These are phyloP conservation scores for Closterium sp. DNA, from an alignment of 139 green algal species.

Conservation along the genomic window DNA sequence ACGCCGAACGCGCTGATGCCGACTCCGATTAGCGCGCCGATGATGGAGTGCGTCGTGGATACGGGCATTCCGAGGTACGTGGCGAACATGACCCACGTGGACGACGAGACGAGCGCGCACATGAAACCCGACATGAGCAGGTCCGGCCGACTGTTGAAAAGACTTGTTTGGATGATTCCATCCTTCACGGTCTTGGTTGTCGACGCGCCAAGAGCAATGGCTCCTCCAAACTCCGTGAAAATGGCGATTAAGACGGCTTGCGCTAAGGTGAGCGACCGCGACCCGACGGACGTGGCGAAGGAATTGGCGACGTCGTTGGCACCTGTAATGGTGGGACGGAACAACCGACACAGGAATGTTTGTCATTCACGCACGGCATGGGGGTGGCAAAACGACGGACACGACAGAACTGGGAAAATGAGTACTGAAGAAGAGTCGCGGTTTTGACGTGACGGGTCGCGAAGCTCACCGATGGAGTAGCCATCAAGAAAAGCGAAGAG, in stretches of 20 bases:
- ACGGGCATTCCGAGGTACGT: conserved; percentile 52
- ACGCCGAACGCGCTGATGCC: conserved; percentile 4
- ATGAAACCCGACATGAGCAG: conserved; percentile 59
- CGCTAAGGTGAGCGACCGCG: conserved; percentile 38
- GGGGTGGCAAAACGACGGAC: too few species aligned
- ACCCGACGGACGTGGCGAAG: conserved; percentile 59
- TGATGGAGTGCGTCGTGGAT: conserved; percentile 58
- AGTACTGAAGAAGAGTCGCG: too few species aligned
- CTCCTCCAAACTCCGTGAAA: conserved; percentile 31
- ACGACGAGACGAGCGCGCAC: conserved; percentile 49
- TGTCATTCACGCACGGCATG: too few species aligned
- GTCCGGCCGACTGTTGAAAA: conserved; percentile 19
- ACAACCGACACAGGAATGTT: too few species aligned
- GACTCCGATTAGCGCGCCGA: conserved; percentile 7
- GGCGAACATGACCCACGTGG: conserved; percentile 56
- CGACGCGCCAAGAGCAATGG: conserved; percentile 10
- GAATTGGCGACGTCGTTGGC: conserved; percentile 55
- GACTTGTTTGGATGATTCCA: background rate
- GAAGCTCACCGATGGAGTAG: background rate
- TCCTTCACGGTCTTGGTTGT: conserved; percentile 28
- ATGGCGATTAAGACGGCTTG: conserved; percentile 40
- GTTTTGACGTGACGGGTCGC: too few species aligned
- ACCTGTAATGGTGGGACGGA: conserved; percentile 20
- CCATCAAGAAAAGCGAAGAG: background rate
- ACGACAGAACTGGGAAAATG: too few species aligned